A percentile compares a stretch with the other conserved stretches of the same genome.
Conservation (phyloP, 768 basidiomycete genomes). For the Xerocomellus amylosporus region DNA sequence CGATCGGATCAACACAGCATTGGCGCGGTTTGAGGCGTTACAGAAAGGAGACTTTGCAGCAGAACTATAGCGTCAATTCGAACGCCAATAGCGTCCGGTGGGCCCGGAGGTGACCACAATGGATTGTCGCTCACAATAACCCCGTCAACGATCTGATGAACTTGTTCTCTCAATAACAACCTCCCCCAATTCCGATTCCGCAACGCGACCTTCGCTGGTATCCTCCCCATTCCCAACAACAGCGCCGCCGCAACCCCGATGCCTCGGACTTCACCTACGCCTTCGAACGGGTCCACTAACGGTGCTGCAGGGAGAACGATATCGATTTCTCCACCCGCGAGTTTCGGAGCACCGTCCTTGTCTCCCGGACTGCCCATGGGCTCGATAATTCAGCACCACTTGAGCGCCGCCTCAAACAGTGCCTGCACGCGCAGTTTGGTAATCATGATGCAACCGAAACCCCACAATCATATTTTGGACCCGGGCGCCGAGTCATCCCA, state of each 20-base stretch:
- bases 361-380: constrained; percentile 1
- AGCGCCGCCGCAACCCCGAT: constrained; percentile 23
- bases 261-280: too few species aligned
- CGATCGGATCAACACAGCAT: constrained; percentile 93
- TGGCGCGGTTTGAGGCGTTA: constrained; percentile 89
- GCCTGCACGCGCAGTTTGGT: too few species aligned
- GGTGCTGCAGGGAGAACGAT: constrained; percentile 8
- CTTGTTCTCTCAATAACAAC: constrained; percentile 44
- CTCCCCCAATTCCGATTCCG: constrained; percentile 26
- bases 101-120: constrained; percentile 18
- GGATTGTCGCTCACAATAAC: constrained; percentile 46
- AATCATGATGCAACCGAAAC: constrained; percentile 17
- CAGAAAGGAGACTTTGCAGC: constrained; percentile 86
- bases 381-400: constrained; percentile 7
- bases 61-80: constrained; percentile 70
- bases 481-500: background rate
- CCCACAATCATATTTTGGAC: constrained; percentile 9
- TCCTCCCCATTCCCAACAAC: constrained; percentile 16
- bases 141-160: constrained; percentile 58
- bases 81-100: constrained; percentile 46
- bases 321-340: constrained; percentile 14
- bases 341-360: constrained; percentile 3
- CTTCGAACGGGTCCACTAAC: constrained; percentile 19
- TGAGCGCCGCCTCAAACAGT: background rate
- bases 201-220: constrained; percentile 24